Percentiles rank a stretch among this genome's conserved stretches.
These are phyloP conservation scores for Tympanopsis confertula DNA, from an alignment of 2,329 filamentous ascomycete species.

Conservation along the genomic window DNA sequence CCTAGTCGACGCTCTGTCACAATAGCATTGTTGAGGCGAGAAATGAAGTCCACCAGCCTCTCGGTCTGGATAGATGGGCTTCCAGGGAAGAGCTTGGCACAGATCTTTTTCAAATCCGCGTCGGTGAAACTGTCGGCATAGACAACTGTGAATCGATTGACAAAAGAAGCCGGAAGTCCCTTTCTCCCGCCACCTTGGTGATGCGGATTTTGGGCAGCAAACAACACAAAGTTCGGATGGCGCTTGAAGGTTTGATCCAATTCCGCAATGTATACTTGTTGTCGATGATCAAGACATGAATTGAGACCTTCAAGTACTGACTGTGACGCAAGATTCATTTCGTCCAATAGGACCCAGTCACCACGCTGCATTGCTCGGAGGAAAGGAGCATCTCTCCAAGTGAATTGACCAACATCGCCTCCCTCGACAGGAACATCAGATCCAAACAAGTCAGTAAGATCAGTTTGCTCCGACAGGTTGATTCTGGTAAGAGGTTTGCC, in stretches of 20 bases:
- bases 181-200: slow-evolving; percentile 94
- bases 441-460: slow-evolving; percentile 93
- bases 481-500: slow-evolving; percentile 81
- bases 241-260: slow-evolving; percentile 86
- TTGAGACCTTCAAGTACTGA: slow-evolving; percentile 93
- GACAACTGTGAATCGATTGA: slow-evolving; percentile 95
- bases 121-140: slow-evolving; percentile 84
- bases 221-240: slow-evolving; percentile 83
- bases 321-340: slow-evolving; percentile 97
- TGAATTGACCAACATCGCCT: slow-evolving; percentile 79
- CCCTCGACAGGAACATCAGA: slow-evolving; percentile 93
- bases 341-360: slow-evolving; percentile 91
- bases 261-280: slow-evolving; percentile 90
- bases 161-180: slow-evolving; percentile 86
- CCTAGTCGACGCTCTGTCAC: slow-evolving; percentile 46
- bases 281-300: slow-evolving; percentile 89
- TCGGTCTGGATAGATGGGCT: slow-evolving; percentile 47
- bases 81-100: slow-evolving; percentile 61
- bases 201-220: slow-evolving; percentile 94
- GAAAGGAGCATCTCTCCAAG: slow-evolving; percentile 92
- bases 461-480: slow-evolving; percentile 95
- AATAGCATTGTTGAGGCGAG: slow-evolving; percentile 63
- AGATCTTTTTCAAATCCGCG: slow-evolving; percentile 74
- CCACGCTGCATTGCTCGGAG: slow-evolving; percentile 92
- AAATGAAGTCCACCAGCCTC: slow-evolving; percentile 69